Evolutionary conservation across 2,329 filamentous ascomycete species (phyloP).

Genomic region (Pseudogymnoascus pannorum): DNA sequence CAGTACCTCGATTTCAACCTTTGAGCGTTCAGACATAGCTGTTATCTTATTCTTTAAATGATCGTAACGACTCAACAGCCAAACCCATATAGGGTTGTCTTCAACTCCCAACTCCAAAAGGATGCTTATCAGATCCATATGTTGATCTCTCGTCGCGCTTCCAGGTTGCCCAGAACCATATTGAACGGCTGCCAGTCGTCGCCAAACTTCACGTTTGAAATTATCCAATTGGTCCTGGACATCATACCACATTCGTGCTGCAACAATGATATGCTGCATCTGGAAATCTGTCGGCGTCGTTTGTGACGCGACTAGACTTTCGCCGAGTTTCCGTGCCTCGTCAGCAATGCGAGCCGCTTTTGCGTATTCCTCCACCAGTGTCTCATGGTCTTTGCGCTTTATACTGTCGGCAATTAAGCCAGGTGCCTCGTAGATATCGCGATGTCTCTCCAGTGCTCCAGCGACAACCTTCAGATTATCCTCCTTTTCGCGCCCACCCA

Average conservation of each 20-base stretch:
- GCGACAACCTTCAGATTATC: conserved; percentile 75
- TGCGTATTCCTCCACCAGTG: conserved; percentile 77
- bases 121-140: conserved; percentile 84
- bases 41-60: conserved; percentile 81
- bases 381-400: conserved; percentile 84
- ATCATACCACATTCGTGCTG: conserved; percentile 91
- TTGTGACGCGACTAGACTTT: conserved; percentile 43
- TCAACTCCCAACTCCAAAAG: conserved; percentile 90
- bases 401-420: conserved; percentile 74
- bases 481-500: conserved; percentile 87
- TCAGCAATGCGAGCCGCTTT: conserved; percentile 76
- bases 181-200: conserved; percentile 64
- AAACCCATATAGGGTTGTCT: conserved; percentile 94
- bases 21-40: conserved; percentile 72
- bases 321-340: conserved; percentile 64
- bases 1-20: conserved; percentile 86
- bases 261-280: conserved; percentile 78
- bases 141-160: conserved; percentile 59
- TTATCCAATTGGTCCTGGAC: conserved; percentile 77
- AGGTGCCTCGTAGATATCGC: conserved; percentile 74
- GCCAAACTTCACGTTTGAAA: conserved; percentile 89
- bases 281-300: conserved; percentile 65
- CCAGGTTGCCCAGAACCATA: conserved; percentile 34
- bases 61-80: conserved; percentile 85
- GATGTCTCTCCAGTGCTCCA: conserved; percentile 68